Evolutionary conservation across 2,329 filamentous ascomycete species (phyloP).

Genomic region (Calonectria pauciramosa): DNA sequence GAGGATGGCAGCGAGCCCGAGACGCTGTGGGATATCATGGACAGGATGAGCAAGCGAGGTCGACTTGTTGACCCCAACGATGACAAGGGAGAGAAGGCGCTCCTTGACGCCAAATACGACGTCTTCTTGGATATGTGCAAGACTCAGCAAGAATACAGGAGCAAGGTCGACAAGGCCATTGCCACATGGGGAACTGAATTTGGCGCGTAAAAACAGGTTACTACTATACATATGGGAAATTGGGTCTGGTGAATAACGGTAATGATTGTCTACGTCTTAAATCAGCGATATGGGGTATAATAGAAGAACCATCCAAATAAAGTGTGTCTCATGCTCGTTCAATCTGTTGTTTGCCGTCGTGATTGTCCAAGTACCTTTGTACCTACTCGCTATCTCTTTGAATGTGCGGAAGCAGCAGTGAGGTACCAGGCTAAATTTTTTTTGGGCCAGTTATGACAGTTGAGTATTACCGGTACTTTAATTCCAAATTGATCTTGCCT

Average conservation of each 20-base stretch:
- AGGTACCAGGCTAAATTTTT: too few relatives aligned
- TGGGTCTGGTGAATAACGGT: slow-evolving; percentile 29
- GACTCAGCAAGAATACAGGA: slow-evolving; percentile 86
- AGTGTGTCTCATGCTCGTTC: background rate
- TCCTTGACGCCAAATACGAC: slow-evolving; percentile 91
- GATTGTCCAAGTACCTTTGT: background rate
- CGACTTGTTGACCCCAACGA: slow-evolving; percentile 83
- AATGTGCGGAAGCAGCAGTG: too few relatives aligned
- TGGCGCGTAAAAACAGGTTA: slow-evolving; percentile 38
- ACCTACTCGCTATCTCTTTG: too few relatives aligned
- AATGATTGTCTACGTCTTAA: slow-evolving; percentile 26
- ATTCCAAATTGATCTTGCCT: too few relatives aligned
- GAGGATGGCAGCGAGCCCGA: slow-evolving; percentile 79
- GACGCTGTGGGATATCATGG: slow-evolving; percentile 96
- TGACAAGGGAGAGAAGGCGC: slow-evolving; percentile 79
- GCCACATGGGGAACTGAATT: slow-evolving; percentile 52
- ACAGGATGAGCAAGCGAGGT: slow-evolving; percentile 95
- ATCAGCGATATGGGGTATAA: background rate
- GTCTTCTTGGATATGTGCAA: slow-evolving; percentile 95
- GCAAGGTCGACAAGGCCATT: slow-evolving; percentile 77
- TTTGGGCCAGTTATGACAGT: too few relatives aligned
- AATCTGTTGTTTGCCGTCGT: background rate
- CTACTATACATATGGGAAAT: slow-evolving; percentile 16
- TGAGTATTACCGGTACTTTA: too few relatives aligned
- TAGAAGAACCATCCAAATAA: background rate